Evolutionary conservation across 495 filamentous ascomycete genomes (phyloP).

Genomic region (Penicillium herquei): DNA sequence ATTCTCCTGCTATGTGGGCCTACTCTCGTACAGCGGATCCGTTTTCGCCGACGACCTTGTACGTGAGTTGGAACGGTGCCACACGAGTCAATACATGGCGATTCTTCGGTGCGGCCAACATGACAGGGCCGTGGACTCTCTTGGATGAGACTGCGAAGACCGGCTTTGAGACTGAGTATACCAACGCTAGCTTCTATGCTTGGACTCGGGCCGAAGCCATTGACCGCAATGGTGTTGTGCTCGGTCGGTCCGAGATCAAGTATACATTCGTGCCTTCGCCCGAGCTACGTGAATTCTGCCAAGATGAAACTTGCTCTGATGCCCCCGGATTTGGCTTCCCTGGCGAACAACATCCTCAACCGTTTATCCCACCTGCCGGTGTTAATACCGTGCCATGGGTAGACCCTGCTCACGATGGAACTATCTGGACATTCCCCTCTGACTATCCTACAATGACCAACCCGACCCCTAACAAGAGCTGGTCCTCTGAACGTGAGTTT

Average conservation of each 20-base stretch:
- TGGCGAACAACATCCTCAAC: conserved; percentile 29
- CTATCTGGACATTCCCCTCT: conserved; percentile 23
- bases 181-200: conserved; percentile 29
- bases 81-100: conserved; percentile 42
- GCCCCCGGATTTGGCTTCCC: conserved; percentile 35
- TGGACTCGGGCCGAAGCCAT: conserved; percentile 41
- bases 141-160: conserved; percentile 33
- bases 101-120: conserved; percentile 38
- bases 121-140: conserved; percentile 29
- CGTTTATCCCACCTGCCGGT: conserved; percentile 33
- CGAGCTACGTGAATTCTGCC: conserved; percentile 37
- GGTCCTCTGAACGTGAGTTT: conserved; percentile 12
- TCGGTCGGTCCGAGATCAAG: conserved; percentile 34
- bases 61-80: conserved; percentile 51
- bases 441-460: conserved; percentile 9
- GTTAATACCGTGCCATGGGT: conserved; percentile 45
- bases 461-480: conserved; percentile 2
- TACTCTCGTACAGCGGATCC: conserved; percentile 34
- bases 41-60: conserved; percentile 35
- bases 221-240: conserved; percentile 29
- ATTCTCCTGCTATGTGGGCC: conserved; percentile 43
- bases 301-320: conserved; percentile 31
- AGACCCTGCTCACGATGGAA: conserved; percentile 28
- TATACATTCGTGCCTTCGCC: conserved; percentile 44
- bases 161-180: conserved; percentile 43